Conservation (phyloP, 2,329 filamentous ascomycete species). For the Alternaria gaisen region DNA sequence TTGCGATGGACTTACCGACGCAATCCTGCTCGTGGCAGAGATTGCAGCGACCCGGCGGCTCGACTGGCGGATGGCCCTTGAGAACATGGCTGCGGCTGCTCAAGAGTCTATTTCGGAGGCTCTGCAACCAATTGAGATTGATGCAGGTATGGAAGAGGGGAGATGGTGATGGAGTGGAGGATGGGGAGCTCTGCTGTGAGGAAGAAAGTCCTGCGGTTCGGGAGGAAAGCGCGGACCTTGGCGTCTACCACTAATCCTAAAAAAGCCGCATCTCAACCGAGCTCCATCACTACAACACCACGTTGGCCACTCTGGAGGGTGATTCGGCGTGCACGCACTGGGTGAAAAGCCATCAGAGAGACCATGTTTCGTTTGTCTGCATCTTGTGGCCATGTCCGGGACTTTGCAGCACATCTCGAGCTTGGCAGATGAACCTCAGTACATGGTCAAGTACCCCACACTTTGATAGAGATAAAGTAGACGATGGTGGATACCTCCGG, state of each 20-base stretch:
- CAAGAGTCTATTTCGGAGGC: slow-evolving; percentile 53
- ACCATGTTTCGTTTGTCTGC: not conserved
- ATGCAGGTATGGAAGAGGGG: slow-evolving; percentile 52
- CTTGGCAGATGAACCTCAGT: not conserved
- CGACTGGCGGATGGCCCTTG: slow-evolving; percentile 97
- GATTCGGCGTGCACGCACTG: not conserved
- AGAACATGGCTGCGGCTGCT: slow-evolving; percentile 79
- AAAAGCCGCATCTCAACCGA: slow-evolving; percentile 24
- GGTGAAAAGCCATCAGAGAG: not conserved
- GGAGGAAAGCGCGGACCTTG: slow-evolving; percentile 41
- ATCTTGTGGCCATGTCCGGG: not conserved
- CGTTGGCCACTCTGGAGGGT: not conserved
- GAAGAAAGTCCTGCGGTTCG: slow-evolving; percentile 42
- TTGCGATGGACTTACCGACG: slow-evolving; percentile 81
- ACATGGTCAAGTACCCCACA: not conserved
- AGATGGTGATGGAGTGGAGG: slow-evolving; percentile 51
- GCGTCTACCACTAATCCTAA: slow-evolving; percentile 31
- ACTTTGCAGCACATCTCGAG: not conserved
- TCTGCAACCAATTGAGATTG: slow-evolving; percentile 57
- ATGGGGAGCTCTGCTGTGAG: slow-evolving; percentile 44
- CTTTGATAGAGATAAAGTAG: slow-evolving; percentile 4
- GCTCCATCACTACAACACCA: slow-evolving; percentile 10
- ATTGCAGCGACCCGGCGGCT: slow-evolving; percentile 93
- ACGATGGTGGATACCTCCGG: slow-evolving; percentile 2
- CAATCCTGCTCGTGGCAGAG: slow-evolving; percentile 90